Percentiles rank a stretch among this genome's conserved stretches.
Evolutionary conservation across 768 basidiomycete species (phyloP).

Genomic region (Suillus discolor): DNA sequence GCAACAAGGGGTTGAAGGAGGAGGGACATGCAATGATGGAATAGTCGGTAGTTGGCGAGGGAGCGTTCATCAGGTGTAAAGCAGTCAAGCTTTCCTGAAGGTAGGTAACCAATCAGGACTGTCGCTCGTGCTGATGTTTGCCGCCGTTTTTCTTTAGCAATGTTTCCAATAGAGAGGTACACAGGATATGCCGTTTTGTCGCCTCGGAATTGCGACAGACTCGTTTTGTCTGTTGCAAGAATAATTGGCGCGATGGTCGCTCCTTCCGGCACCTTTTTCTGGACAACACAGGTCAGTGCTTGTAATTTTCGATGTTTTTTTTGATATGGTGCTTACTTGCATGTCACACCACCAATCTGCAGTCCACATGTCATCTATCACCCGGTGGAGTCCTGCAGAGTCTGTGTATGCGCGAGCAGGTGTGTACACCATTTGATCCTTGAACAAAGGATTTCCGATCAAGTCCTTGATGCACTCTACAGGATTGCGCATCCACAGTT

Average conservation of each 20-base stretch:
- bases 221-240: constrained; percentile 40
- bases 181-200: constrained; percentile 32
- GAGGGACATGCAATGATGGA: constrained; percentile 23
- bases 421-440: too few relatives aligned
- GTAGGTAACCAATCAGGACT: constrained; percentile 11
- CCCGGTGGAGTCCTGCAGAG: too few relatives aligned
- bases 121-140: constrained; percentile 14
- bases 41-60: constrained; percentile 20
- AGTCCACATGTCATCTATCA: too few relatives aligned
- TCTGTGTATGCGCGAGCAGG: too few relatives aligned
- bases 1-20: constrained; percentile 18
- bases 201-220: constrained; percentile 39
- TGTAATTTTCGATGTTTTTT: too few relatives aligned
- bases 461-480: too few relatives aligned
- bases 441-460: too few relatives aligned
- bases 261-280: too few relatives aligned
- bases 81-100: constrained; percentile 12
- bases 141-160: constrained; percentile 18
- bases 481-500: constrained; percentile 24
- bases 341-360: too few relatives aligned
- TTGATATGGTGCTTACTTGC: too few relatives aligned
- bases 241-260: too few relatives aligned
- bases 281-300: too few relatives aligned
- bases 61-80: constrained; percentile 6
- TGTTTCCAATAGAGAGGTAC: constrained; percentile 28